Evolutionary conservation across 2,329 filamentous ascomycete genomes (phyloP), one percentile per base, ranked within the genome.

Genomic region (Phoma herbarum): DNA sequence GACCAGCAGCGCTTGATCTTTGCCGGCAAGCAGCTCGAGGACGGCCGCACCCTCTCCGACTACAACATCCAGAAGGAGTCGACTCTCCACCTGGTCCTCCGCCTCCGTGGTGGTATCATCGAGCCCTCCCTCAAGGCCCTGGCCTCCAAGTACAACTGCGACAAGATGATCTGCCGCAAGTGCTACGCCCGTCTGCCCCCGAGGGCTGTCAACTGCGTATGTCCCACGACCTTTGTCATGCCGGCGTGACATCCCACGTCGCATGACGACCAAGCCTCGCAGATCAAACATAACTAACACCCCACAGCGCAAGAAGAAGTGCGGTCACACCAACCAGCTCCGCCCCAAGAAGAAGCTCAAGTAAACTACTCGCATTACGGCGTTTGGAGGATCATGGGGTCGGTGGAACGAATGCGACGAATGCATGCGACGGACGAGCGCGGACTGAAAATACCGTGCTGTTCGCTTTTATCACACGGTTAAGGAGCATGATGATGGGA

Each of bases 291-390:
- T 22, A 9, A 31, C 69, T 72, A 71, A 73, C 67, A 64, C 1
- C 16, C 22, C 28, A 58, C 61, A 73, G 70, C 73, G 73, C 66
- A 98, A 98, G 93, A 93, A 93, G 87, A 98, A 98, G 90, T 98
- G 94, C 85, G 95, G 94, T 69, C 95, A 98, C 90, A 96, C 90
- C 86, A 98, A 98, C 92, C 95, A 99, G 90, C 92, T 99, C 82
- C 92, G 95, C 85, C 95, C 95, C 83, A 99, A 99, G 94, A 99
- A 99, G 93, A 99, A 99, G 94, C 89, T 97, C 82, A 97, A 97
- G 86, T 94, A 90, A 82, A 85, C 82, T 81, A 64, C 62, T 76
- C 74, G 72, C 73, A 56, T 65, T 66, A 62, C 58, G 74, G 74
- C 71, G 71, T 75, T 67, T 69, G 73, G 70, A 70, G 70, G 72